These are phyloP conservation scores for Lachnellula cervina DNA, from an alignment of 2,329 filamentous ascomycete genomes.

Conservation along the genomic window DNA sequence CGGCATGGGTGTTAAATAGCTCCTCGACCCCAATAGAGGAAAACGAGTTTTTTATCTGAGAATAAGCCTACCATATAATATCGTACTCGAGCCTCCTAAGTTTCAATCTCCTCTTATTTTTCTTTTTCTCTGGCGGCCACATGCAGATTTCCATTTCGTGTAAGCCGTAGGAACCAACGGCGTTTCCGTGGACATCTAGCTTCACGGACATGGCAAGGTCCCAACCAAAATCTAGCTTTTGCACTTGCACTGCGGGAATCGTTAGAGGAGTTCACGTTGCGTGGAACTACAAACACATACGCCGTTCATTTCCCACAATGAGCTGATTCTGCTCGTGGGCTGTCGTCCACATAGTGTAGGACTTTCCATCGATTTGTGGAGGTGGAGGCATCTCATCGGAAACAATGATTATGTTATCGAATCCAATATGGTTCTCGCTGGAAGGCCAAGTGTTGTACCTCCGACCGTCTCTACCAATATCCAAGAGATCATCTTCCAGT, in stretches of 20 bases:
- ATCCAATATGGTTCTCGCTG: neutral
- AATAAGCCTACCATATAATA: neutral
- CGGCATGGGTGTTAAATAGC: too few relatives aligned
- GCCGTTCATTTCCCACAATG: neutral
- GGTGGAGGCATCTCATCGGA: constrained; percentile 8
- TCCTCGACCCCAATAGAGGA: too few relatives aligned
- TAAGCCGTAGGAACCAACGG: constrained; percentile 2
- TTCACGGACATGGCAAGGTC: constrained; percentile 11
- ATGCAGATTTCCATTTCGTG: neutral
- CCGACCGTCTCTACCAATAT: constrained; percentile 1
- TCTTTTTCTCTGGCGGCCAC: constrained; percentile 1
- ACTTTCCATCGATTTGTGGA: neutral
- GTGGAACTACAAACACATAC: neutral
- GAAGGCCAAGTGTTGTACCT: constrained; percentile 5
- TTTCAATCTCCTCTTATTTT: neutral
- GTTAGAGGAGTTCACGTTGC: neutral
- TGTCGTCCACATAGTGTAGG: constrained; percentile 11
- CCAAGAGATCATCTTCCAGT: constrained; percentile 1
- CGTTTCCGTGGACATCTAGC: neutral
- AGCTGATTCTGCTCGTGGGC: constrained; percentile 9
- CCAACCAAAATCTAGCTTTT: constrained; percentile 5
- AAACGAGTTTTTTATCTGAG: too few relatives aligned
- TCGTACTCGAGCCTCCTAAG: constrained; percentile 4
- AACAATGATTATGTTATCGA: constrained; percentile 11
- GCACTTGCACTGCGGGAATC: constrained; percentile 7